These are phyloP conservation scores for Cutaneotrichosporon dermatis DNA, from an alignment of 1,284 basidiomycete genomes.

Conservation along the genomic window DNA sequence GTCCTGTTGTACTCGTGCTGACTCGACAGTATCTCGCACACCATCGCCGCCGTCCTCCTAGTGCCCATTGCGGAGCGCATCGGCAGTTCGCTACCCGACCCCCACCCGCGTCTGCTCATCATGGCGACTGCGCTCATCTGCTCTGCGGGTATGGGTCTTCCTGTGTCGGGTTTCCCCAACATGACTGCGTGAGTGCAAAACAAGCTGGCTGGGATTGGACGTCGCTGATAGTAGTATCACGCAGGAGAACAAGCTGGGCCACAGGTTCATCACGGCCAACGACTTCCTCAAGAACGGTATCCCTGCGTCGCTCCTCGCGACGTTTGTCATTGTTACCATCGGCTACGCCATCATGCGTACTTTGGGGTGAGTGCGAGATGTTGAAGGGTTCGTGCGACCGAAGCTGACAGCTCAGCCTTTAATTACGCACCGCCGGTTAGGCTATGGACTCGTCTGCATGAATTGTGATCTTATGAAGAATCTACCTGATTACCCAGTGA, in stretches of 20 bases:
- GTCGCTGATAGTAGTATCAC: constrained; percentile 54
- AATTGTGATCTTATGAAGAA: no score
- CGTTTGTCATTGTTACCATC: constrained; percentile 73
- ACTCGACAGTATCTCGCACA: constrained; percentile 69
- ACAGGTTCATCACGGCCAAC: constrained; percentile 73
- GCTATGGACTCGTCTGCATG: no score
- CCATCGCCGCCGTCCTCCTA: constrained; percentile 90
- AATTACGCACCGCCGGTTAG: no score
- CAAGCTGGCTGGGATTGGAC: no score
- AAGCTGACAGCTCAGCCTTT: no score
- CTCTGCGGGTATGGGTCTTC: constrained; percentile 96
- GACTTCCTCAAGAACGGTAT: constrained; percentile 94
- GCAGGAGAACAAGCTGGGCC: constrained; percentile 91
- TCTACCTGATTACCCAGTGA: no score
- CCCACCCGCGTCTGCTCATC: constrained; percentile 73
- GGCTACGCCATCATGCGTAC: constrained; percentile 61
- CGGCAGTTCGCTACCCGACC: constrained; percentile 67
- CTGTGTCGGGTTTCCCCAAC: constrained; percentile 95
- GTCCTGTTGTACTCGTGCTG: neutral
- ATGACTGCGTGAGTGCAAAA: constrained; percentile 60
- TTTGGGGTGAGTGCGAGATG: constrained; percentile 8
- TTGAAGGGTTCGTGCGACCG: no score
- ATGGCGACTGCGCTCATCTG: constrained; percentile 88
- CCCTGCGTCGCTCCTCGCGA: constrained; percentile 81
- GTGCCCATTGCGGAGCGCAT: constrained; percentile 94